Conservation (phyloP, 1,284 basidiomycete species). For the Schizopora paradoxa region DNA sequence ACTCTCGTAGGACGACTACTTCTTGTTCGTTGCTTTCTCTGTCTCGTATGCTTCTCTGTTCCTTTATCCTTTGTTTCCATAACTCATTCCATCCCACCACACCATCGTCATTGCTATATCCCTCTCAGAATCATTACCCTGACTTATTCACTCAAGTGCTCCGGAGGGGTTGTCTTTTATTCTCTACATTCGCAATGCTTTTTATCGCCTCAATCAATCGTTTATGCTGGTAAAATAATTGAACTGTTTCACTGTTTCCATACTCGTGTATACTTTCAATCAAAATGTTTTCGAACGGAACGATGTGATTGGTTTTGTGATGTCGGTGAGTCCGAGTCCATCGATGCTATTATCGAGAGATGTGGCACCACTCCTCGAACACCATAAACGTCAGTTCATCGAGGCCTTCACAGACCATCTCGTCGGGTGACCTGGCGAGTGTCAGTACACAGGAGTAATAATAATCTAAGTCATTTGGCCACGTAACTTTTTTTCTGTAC, state of each 20-base stretch:
- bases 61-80: slow-evolving; percentile 3
- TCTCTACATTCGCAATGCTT: slow-evolving; percentile 14
- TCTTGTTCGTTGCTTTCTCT: not conserved
- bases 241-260: not conserved
- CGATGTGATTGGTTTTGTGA: no score
- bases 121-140: slow-evolving; percentile 1
- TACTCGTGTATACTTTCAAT: not conserved
- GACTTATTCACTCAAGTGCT: slow-evolving; percentile 16
- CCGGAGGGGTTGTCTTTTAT: slow-evolving; percentile 13
- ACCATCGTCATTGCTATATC: not conserved
- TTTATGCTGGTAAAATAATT: slow-evolving; percentile 19
- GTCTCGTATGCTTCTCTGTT: not conserved
- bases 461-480: no score
- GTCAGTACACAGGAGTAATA: no score
- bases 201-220: slow-evolving; percentile 12
- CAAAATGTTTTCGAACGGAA: not conserved
- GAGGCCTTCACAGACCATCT: no score
- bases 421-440: no score
- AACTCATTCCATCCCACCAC: slow-evolving; percentile 5
- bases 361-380: no score
- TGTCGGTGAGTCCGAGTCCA: no score
- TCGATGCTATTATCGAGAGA: not conserved
- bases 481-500: no score
- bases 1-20: not conserved
- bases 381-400: no score